These are phyloP conservation scores for Cutaneotrichosporon curvatum DNA, from an alignment of 1,284 basidiomycete genomes.

Conservation along the genomic window DNA sequence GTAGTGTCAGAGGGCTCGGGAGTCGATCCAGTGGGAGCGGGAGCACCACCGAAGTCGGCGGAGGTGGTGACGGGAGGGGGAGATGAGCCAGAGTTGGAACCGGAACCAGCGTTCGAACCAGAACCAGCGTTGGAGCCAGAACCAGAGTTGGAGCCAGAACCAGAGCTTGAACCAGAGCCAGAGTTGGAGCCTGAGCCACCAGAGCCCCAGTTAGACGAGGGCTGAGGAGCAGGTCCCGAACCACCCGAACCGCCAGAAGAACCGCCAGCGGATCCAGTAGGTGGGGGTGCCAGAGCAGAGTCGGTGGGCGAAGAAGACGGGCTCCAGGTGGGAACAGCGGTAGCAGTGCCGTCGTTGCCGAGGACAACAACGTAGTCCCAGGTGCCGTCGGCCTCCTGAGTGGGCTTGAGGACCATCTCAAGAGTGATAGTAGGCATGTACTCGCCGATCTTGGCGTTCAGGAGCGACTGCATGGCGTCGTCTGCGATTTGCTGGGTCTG, in stretches of 20 bases:
- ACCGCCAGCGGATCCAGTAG: not conserved
- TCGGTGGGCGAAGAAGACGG: not conserved
- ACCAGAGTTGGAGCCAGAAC: conserved; percentile 1
- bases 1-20: conserved; percentile 11
- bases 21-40: conserved; percentile 1
- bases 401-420: conserved; percentile 42
- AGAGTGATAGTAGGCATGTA: conserved; percentile 43
- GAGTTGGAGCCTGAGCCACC: not conserved
- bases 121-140: not conserved
- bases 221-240: not conserved
- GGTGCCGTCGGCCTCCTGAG: conserved; percentile 42
- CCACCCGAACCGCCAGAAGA: not conserved
- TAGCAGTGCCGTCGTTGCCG: conserved; percentile 42
- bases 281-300: not conserved
- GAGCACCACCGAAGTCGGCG: conserved; percentile 7
- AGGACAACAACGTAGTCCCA: conserved; percentile 45
- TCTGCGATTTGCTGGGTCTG: conserved; percentile 28
- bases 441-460: conserved; percentile 27
- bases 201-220: not conserved
- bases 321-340: conserved; percentile 36
- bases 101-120: not conserved
- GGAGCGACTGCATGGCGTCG: conserved; percentile 22
- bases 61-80: conserved; percentile 4
- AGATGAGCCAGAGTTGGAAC: not conserved
- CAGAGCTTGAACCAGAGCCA: not conserved